phyloP scores from a whole-genome alignment of 108 stramenopile genomes.

The Cyclotella cryptica region DNA sequence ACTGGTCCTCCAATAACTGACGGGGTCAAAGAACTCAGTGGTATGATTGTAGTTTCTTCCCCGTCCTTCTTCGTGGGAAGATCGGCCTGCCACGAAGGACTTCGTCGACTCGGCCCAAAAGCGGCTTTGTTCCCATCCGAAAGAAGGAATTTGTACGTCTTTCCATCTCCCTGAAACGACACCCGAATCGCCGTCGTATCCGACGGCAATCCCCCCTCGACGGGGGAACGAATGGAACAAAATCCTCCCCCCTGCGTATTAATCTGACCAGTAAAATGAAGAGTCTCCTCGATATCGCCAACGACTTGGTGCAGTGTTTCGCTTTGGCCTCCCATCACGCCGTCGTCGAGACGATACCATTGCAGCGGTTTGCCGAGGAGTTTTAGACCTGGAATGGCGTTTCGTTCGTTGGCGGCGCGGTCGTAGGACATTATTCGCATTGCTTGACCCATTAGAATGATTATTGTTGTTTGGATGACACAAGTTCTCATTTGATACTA shows the following conservation, averaged over 20 bases:
- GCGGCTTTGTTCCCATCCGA: conserved; percentile 61
- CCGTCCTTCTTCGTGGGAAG: conserved; percentile 54
- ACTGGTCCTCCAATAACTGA: conserved; percentile 55
- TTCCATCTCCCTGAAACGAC: conserved; percentile 64
- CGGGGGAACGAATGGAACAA: conserved; percentile 63
- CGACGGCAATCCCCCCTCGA: conserved; percentile 44
- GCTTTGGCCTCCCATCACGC: conserved; percentile 80
- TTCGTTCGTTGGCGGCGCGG: conserved; percentile 58
- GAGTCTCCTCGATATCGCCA: background rate
- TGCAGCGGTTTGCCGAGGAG: conserved; percentile 43
- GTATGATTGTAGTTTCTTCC: conserved; percentile 50
- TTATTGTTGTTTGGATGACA: background rate
- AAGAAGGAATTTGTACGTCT: conserved; percentile 76
- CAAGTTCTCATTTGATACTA: no score
- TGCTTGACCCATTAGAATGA: conserved; percentile 58
- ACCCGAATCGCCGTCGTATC: conserved; percentile 49
- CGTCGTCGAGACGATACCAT: conserved; percentile 78
- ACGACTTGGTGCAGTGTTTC: conserved; percentile 45
- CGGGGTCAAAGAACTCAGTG: conserved; percentile 51
- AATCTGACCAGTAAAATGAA: conserved; percentile 75
- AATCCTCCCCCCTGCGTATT: conserved; percentile 81
- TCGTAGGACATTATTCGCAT: conserved; percentile 66
- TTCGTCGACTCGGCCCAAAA: conserved; percentile 56
- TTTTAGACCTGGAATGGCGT: conserved; percentile 56
- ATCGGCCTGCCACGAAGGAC: conserved; percentile 73